Conservation (phyloP, 2,329 filamentous ascomycete species). For the Colletotrichum zoysiae region DNA sequence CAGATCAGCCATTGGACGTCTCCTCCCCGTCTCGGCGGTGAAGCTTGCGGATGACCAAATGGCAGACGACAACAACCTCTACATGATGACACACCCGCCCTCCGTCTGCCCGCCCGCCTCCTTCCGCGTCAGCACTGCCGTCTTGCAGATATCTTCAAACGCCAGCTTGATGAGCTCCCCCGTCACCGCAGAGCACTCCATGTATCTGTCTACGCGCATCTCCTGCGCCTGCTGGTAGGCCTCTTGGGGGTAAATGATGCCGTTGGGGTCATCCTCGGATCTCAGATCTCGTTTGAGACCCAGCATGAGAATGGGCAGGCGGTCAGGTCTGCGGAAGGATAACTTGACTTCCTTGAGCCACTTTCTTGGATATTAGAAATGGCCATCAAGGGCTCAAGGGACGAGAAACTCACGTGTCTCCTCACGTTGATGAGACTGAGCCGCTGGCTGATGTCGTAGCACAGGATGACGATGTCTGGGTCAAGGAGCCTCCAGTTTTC, state of each 20-base stretch:
- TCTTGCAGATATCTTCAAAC: constrained; percentile 72
- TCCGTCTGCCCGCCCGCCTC: constrained; percentile 65
- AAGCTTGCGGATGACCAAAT: background rate
- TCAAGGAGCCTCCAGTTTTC: constrained; percentile 70
- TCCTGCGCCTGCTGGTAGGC: constrained; percentile 68
- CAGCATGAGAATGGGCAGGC: constrained; percentile 67
- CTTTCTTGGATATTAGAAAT: constrained; percentile 51
- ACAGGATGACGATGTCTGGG: constrained; percentile 70
- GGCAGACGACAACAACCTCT: constrained; percentile 42
- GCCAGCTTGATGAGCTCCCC: constrained; percentile 69
- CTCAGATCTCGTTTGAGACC: constrained; percentile 72
- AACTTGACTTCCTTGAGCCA: constrained; percentile 69
- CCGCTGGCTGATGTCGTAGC: constrained; percentile 72
- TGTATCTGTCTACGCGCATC: constrained; percentile 72
- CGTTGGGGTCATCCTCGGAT: constrained; percentile 69
- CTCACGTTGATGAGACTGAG: constrained; percentile 70
- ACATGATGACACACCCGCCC: constrained; percentile 66
- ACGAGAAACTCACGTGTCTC: constrained; percentile 59
- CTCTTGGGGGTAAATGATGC: constrained; percentile 72
- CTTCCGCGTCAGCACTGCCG: constrained; percentile 63
- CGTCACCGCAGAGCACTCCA: constrained; percentile 73
- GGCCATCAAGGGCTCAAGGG: background rate
- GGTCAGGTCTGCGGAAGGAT: constrained; percentile 61
- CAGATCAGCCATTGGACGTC: constrained; percentile 43
- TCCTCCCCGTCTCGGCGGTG: constrained; percentile 12